A percentile compares a stretch with the other conserved stretches of the same genome.
These are phyloP conservation scores for Thuja plicata DNA, from an alignment of 83 land plant species.

Conservation along the genomic window DNA sequence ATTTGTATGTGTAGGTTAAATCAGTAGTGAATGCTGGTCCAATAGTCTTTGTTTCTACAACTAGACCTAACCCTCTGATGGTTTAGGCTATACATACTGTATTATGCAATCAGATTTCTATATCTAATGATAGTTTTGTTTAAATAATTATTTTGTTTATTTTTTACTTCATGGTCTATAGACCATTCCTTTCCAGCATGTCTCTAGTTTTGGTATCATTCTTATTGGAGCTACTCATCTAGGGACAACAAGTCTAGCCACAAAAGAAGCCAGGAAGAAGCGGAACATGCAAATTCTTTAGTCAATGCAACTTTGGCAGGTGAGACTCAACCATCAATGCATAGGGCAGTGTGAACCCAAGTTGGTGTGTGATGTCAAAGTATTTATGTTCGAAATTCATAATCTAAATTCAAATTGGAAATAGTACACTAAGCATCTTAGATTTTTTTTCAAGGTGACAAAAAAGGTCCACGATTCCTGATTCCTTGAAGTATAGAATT, in stretches of 20 bases:
- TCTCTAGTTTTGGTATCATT: conserved; percentile 43
- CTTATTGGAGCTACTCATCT: conserved; percentile 39
- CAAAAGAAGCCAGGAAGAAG: conserved; percentile 18
- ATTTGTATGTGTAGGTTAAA: conserved; percentile 52
- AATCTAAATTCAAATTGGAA: not conserved
- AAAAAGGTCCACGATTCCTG: not conserved
- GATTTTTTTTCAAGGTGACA: not conserved
- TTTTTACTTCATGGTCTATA: conserved; percentile 18
- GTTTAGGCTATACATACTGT: conserved; percentile 61
- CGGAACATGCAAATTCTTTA: not conserved
- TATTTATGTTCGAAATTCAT: not conserved
- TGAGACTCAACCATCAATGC: not conserved
- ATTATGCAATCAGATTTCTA: not conserved
- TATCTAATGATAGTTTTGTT: not conserved
- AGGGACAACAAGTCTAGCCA: conserved; percentile 33
- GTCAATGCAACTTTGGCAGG: not conserved
- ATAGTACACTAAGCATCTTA: not conserved
- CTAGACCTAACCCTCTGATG: conserved; percentile 95
- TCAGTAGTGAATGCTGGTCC: conserved; percentile 80
- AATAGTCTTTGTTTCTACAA: conserved; percentile 59
- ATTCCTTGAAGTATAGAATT: not conserved
- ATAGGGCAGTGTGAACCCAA: not conserved
- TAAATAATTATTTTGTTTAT: not conserved
- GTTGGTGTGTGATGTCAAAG: conserved; percentile 1
- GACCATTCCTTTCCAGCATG: conserved; percentile 67